Evolutionary conservation across 495 filamentous ascomycete species (phyloP).

Genomic region (Talaromyces trachyspermus): DNA sequence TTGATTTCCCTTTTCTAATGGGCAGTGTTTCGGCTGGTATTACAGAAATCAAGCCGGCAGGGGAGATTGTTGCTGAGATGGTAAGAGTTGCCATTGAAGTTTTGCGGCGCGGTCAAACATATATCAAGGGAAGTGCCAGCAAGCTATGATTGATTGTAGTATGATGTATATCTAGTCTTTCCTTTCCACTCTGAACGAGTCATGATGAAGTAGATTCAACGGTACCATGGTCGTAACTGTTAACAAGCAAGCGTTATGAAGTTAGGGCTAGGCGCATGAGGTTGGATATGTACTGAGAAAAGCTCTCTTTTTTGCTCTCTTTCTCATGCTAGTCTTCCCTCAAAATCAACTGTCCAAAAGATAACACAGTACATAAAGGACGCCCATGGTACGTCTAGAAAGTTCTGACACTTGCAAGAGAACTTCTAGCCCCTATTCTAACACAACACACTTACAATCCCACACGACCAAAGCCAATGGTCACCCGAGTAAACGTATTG

Average conservation of each 20-base stretch:
- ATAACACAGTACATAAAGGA: constrained; percentile 2
- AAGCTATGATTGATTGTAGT: constrained; percentile 12
- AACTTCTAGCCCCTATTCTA: not conserved
- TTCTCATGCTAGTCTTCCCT: too few relatives aligned
- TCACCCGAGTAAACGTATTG: too few relatives aligned
- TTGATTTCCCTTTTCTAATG: constrained; percentile 84
- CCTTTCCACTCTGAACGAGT: too few relatives aligned
- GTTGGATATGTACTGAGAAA: too few relatives aligned
- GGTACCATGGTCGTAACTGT: too few relatives aligned
- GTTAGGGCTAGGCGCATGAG: too few relatives aligned
- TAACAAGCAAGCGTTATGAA: too few relatives aligned
- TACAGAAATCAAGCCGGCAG: constrained; percentile 67
- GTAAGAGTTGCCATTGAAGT: constrained; percentile 68
- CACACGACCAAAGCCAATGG: too few relatives aligned
- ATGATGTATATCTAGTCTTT: too few relatives aligned
- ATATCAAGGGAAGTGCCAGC: constrained; percentile 19
- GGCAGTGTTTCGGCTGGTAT: constrained; percentile 84
- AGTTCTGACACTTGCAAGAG: not conserved
- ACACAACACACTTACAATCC: not conserved
- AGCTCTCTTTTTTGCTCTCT: too few relatives aligned
- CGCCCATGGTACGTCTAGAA: not conserved
- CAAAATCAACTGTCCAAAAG: not conserved
- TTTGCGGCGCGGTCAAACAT: constrained; percentile 42
- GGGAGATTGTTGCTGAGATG: constrained; percentile 77
- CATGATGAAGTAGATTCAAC: too few relatives aligned